Conservation (phyloP, 139 green algal species). For the Nannochloris sp. region DNA sequence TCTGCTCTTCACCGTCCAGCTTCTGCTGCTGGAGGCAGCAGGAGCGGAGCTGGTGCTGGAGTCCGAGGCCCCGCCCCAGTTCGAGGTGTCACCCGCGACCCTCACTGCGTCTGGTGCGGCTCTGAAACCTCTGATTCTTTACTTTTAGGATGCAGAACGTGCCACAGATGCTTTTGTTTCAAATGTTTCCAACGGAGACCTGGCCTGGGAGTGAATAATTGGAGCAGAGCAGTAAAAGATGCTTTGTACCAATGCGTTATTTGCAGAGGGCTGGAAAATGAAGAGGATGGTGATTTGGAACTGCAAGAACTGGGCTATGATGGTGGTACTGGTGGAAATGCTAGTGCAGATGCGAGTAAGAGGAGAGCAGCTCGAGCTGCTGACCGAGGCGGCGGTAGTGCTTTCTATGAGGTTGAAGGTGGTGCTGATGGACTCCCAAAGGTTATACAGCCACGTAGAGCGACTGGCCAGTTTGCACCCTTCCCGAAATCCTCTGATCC, state of each 20-base stretch:
- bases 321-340: too few species aligned
- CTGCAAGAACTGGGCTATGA: too few species aligned
- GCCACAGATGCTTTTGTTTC: slow-evolving; percentile 30
- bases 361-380: neutral
- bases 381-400: too few species aligned
- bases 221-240: slow-evolving; percentile 24
- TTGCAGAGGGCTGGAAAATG: slow-evolving; percentile 18
- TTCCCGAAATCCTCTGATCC: neutral
- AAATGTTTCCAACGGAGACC: slow-evolving; percentile 31
- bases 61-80: neutral
- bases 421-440: too few species aligned
- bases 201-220: slow-evolving; percentile 22
- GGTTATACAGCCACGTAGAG: neutral
- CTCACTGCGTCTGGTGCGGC: neutral
- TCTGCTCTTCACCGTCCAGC: neutral
- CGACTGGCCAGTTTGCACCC: neutral
- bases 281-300: too few species aligned
- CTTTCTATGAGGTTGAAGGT: too few species aligned
- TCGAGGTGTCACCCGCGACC: neutral
- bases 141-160: neutral
- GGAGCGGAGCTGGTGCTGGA: neutral
- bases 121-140: neutral
- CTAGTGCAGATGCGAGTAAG: neutral
- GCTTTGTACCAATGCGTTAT: slow-evolving; percentile 16
- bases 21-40: neutral